Conservation (phyloP, 805 yeast species). For the Kazachstania taianensis region DNA sequence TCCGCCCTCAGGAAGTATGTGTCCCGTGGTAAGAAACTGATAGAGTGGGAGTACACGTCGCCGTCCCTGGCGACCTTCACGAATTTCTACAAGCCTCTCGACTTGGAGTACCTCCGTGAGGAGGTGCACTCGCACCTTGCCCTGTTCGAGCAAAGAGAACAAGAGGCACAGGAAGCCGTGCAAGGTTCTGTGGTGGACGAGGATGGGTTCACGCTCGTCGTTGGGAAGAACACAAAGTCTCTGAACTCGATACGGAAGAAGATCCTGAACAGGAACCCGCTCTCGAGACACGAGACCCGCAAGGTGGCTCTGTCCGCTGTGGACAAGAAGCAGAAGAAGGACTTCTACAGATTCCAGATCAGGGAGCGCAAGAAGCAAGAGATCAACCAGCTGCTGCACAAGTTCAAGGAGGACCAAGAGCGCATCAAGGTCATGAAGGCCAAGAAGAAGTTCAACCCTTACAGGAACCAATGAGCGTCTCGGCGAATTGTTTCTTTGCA, state of each 20-base stretch:
- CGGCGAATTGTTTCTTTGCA: too few species aligned
- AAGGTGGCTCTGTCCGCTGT: conserved; percentile 32
- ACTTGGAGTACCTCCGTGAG: conserved; percentile 41
- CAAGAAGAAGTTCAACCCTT: conserved; percentile 78
- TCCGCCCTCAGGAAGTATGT: conserved; percentile 47
- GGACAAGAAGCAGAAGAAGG: conserved; percentile 63
- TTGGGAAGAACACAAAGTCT: conserved; percentile 76
- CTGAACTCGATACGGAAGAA: conserved; percentile 33
- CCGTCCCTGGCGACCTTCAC: conserved; percentile 36
- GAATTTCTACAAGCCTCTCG: conserved; percentile 33
- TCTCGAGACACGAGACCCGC: conserved; percentile 23
- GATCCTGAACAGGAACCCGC: conserved; percentile 26
- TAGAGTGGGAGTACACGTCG: conserved; percentile 29
- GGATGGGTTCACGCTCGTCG: conserved; percentile 89
- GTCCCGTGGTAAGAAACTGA: conserved; percentile 33
- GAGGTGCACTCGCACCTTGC: conserved; percentile 52
- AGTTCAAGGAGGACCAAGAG: conserved; percentile 87
- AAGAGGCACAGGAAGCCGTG: conserved; percentile 43
- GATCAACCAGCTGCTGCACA: conserved; percentile 73
- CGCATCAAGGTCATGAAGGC: conserved; percentile 70
- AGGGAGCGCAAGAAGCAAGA: conserved; percentile 88
- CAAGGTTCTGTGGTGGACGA: conserved; percentile 68
- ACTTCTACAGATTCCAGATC: conserved; percentile 92
- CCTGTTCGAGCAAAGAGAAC: conserved; percentile 63
- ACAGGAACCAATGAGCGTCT: too few species aligned